These are phyloP conservation scores for Mollisia scopiformis DNA, from an alignment of 2,329 filamentous ascomycete species.

Conservation along the genomic window DNA sequence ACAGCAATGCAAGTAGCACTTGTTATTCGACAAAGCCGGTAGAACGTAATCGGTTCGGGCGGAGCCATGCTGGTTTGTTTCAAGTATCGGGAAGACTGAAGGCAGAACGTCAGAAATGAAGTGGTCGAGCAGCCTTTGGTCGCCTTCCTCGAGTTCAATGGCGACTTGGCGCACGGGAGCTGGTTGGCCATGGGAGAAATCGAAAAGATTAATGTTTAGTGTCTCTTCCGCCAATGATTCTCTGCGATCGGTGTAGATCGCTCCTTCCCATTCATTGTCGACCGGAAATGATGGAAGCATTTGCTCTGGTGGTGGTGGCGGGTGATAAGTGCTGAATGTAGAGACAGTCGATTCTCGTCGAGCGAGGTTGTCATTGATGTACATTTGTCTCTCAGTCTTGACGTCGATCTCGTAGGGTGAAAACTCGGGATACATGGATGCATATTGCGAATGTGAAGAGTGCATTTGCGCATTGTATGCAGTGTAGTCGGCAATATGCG, in stretches of 20 bases:
- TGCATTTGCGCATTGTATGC: constrained; percentile 66
- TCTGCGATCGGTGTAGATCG: constrained; percentile 63
- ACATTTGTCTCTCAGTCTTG: constrained; percentile 94
- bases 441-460: constrained; percentile 49
- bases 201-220: constrained; percentile 79
- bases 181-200: constrained; percentile 72
- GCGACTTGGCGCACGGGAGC: constrained; percentile 68
- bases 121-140: constrained; percentile 85
- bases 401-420: constrained; percentile 93
- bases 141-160: constrained; percentile 84
- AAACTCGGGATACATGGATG: constrained; percentile 54
- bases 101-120: constrained; percentile 88
- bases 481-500: constrained; percentile 56
- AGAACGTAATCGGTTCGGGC: constrained; percentile 82
- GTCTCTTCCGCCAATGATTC: constrained; percentile 66
- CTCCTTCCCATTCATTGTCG: constrained; percentile 74
- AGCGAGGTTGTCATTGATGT: constrained; percentile 86
- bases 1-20: constrained; percentile 93
- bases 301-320: constrained; percentile 72
- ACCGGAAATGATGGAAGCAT: constrained; percentile 66
- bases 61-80: constrained; percentile 85
- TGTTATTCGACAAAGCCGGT: constrained; percentile 87
- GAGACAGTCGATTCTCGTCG: constrained; percentile 85
- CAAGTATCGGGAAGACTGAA: constrained; percentile 88
- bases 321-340: constrained; percentile 89